Base-by-base conservation (phyloP, 108 stramenopile species). In the Conticribra guillardii region DNA sequence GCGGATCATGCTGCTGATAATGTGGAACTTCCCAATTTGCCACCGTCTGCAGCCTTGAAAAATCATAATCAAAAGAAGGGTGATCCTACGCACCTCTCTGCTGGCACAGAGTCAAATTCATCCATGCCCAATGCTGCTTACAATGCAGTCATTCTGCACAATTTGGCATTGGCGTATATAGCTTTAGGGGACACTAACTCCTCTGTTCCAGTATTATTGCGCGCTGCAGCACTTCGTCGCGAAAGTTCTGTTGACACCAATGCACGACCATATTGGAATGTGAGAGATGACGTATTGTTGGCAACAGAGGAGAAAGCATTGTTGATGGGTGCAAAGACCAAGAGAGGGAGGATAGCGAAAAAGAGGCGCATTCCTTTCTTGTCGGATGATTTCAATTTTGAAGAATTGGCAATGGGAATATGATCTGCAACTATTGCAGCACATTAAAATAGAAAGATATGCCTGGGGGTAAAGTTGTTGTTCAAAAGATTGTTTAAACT, bases 111-210 rank as follows among this genome's bases (percentile, higher is more conserved):
- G 30, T 29, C 56, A 48, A n/a, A n/a, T n/a, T n/a, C n/a, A n/a
- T n/a, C n/a, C n/a, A n/a, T n/a, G n/a, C n/a, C n/a, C n/a, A n/a
- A n/a, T n/a, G n/a, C n/a, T 64, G 54, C 48, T 18, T 50, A 50
- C 32, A 48, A 55, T 22, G 75, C 61, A 24, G 66, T 67, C 59
- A 62, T 76, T 53, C 60, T 76, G 24, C 74, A 76, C 47, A 76
- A 76, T 49, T 54, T 76, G 47, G 74, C 67, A 22, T 57, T 76
- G 8, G 66, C 74, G 0, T 67, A 63, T 41, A 46, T 76, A 21
- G 52, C 74, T 0, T 22, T 76, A 22, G 74, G 74, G n/a, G 74
- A 76, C 31, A 44, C 53, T 16, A 52, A 61, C 22, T 67, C 59
- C 8, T 68, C 66, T 2, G 50, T 66, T 8, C 45, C 66, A 0